These are phyloP conservation scores for Periglandula ipomoeae DNA, from an alignment of 2,329 filamentous ascomycete genomes.

Conservation along the genomic window DNA sequence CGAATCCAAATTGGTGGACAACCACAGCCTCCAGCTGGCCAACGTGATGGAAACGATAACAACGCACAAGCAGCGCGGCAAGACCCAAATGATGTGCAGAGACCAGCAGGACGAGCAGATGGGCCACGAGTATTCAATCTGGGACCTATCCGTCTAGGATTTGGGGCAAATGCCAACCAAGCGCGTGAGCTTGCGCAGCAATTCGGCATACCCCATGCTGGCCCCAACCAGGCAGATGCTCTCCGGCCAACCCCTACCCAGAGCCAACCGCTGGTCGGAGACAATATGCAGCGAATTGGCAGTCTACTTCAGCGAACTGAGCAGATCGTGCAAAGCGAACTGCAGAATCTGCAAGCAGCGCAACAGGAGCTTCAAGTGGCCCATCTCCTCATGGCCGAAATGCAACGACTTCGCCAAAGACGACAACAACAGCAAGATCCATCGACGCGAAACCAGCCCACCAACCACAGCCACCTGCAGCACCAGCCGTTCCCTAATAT, in stretches of 20 bases:
- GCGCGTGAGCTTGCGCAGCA: slow-evolving; percentile 59
- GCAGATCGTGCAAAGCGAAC: slow-evolving; percentile 58
- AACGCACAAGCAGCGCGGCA: slow-evolving; percentile 8
- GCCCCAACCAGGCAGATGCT: slow-evolving; percentile 14
- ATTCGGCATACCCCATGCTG: slow-evolving; percentile 37
- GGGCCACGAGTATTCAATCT: slow-evolving; percentile 59
- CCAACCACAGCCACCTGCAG: slow-evolving; percentile 1
- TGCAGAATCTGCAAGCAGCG: slow-evolving; percentile 51
- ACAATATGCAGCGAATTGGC: slow-evolving; percentile 38
- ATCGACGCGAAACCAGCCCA: slow-evolving; percentile 12
- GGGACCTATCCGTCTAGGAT: slow-evolving; percentile 65
- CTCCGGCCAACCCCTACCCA: slow-evolving; percentile 13
- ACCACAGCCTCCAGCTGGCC: slow-evolving; percentile 9
- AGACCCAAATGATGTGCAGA: slow-evolving; percentile 11
- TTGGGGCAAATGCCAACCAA: slow-evolving; percentile 61
- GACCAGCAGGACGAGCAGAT: slow-evolving; percentile 15
- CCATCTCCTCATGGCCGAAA: slow-evolving; percentile 57
- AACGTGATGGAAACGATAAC: slow-evolving; percentile 7
- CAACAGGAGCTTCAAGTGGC: slow-evolving; percentile 61
- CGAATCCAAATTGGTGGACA: slow-evolving; percentile 22
- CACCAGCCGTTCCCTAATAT: slow-evolving; percentile 11
- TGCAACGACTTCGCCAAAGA: slow-evolving; percentile 52
- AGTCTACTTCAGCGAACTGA: slow-evolving; percentile 57
- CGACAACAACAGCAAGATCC: slow-evolving; percentile 29
- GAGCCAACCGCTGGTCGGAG: slow-evolving; percentile 13